phyloP scores from a whole-genome alignment of 2,329 filamentous ascomycete species.

The Graphilbum ipis-grandicollis region DNA sequence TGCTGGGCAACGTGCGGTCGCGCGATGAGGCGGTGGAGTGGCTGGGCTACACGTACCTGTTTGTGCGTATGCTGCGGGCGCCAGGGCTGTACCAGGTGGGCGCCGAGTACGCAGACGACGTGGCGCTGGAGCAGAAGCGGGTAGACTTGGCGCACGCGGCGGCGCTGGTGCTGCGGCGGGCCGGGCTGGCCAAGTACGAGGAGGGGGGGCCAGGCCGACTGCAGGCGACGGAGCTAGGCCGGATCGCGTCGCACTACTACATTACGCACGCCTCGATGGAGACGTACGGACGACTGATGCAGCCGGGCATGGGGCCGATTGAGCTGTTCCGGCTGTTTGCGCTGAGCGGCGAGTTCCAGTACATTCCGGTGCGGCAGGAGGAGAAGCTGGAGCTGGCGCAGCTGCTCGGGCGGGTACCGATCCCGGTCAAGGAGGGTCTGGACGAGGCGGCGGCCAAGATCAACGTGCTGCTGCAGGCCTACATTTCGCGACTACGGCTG shows the following conservation, averaged over 20 bases:
- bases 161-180: constrained; percentile 70
- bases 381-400: constrained; percentile 95
- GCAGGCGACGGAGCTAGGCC: constrained; percentile 82
- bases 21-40: constrained; percentile 97
- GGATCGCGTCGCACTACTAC: constrained; percentile 96
- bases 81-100: constrained; percentile 92
- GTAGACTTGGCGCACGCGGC: constrained; percentile 97
- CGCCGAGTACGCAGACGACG: constrained; percentile 86
- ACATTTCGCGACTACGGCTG: constrained; percentile 84
- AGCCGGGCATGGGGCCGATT: constrained; percentile 81
- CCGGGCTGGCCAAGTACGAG: constrained; percentile 84
- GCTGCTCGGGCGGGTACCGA: constrained; percentile 72
- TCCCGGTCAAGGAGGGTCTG: constrained; percentile 93
- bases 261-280: constrained; percentile 94
- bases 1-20: constrained; percentile 79
- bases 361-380: constrained; percentile 92
- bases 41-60: constrained; percentile 96
- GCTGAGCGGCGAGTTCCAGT: constrained; percentile 95
- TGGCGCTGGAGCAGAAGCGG: constrained; percentile 81
- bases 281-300: constrained; percentile 89
- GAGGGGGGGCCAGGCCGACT: constrained; percentile 68
- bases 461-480: constrained; percentile 91
- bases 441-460: constrained; percentile 97
- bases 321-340: constrained; percentile 95
- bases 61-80: constrained; percentile 91